Evolutionary conservation across 805 yeast species (phyloP).

Genomic region (Ogataea glucozyma): DNA sequence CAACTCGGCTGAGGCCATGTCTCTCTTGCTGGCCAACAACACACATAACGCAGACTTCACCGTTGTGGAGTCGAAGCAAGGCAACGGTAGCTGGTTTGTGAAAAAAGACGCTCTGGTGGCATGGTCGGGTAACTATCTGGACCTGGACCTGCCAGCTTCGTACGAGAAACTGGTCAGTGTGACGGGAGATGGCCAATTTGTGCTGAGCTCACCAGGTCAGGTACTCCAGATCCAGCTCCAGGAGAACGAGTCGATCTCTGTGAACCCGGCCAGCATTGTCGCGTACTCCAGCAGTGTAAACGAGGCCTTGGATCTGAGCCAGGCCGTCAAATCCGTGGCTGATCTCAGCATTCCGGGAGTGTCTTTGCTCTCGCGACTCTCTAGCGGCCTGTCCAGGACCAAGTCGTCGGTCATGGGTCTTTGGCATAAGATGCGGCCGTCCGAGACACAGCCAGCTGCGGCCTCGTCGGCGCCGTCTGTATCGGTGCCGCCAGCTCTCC

Average conservation of each 20-base stretch:
- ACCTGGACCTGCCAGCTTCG: slow-evolving; percentile 13
- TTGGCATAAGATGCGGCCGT: neutral
- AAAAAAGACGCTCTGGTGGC: slow-evolving; percentile 42
- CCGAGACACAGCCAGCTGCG: neutral
- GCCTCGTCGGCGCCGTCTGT: neutral
- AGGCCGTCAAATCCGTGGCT: slow-evolving; percentile 22
- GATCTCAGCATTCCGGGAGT: slow-evolving; percentile 30
- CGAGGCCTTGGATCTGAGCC: slow-evolving; percentile 8
- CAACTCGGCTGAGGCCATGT: slow-evolving; percentile 32
- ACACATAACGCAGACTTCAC: slow-evolving; percentile 37
- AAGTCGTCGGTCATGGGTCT: neutral
- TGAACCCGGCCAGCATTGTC: slow-evolving; percentile 42
- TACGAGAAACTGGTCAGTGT: slow-evolving; percentile 16
- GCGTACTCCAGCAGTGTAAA: slow-evolving; percentile 33
- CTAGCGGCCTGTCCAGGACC: neutral
- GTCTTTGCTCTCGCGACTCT: slow-evolving; percentile 8
- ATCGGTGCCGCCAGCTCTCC: slow-evolving; percentile 1
- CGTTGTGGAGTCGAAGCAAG: slow-evolving; percentile 31
- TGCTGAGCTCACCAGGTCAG: slow-evolving; percentile 42
- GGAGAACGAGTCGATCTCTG: slow-evolving; percentile 39
- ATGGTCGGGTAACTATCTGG: slow-evolving; percentile 46
- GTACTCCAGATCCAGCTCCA: slow-evolving; percentile 38
- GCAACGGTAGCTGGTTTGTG: slow-evolving; percentile 38
- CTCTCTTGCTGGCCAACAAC: slow-evolving; percentile 39
- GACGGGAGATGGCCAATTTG: slow-evolving; percentile 42